Percentiles rank a stretch among this genome's conserved stretches.
Conservation (phyloP, 2,329 filamentous ascomycete genomes). For the Phyllosticta ampelicida region DNA sequence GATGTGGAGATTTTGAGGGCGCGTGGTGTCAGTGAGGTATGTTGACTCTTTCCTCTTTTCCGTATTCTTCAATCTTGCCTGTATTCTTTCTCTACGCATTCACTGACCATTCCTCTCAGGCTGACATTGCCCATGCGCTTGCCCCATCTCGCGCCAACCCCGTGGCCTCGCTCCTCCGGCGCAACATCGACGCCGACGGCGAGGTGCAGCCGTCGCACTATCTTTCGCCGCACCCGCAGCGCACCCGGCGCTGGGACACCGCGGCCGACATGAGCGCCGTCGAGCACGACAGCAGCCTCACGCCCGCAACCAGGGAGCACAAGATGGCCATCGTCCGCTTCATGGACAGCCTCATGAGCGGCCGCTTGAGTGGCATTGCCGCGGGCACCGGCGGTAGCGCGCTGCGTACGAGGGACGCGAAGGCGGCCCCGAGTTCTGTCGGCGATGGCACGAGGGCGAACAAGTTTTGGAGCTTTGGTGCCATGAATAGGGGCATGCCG, state of each 20-base stretch:
- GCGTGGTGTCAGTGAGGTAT: conserved; percentile 21
- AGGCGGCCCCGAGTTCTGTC: background rate
- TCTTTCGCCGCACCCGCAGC: conserved; percentile 18
- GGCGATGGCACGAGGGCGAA: background rate
- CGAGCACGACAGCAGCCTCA: conserved; percentile 17
- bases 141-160: background rate
- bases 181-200: conserved; percentile 19
- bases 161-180: conserved; percentile 15
- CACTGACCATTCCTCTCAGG: background rate
- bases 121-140: background rate
- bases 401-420: background rate
- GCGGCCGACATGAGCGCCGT: conserved; percentile 2
- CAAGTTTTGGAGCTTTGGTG: background rate
- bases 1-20: conserved; percentile 5
- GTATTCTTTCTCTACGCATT: background rate
- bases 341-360: background rate
- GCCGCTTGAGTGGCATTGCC: background rate
- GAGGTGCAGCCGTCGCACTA: conserved; percentile 26
- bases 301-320: background rate
- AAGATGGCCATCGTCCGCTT: background rate
- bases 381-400: background rate
- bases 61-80: background rate
- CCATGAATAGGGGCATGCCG: background rate
- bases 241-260: background rate
- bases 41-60: background rate